Evolutionary conservation across 768 basidiomycete species (phyloP), one percentile per base, ranked within the genome.

Genomic region (Russula sp.): DNA sequence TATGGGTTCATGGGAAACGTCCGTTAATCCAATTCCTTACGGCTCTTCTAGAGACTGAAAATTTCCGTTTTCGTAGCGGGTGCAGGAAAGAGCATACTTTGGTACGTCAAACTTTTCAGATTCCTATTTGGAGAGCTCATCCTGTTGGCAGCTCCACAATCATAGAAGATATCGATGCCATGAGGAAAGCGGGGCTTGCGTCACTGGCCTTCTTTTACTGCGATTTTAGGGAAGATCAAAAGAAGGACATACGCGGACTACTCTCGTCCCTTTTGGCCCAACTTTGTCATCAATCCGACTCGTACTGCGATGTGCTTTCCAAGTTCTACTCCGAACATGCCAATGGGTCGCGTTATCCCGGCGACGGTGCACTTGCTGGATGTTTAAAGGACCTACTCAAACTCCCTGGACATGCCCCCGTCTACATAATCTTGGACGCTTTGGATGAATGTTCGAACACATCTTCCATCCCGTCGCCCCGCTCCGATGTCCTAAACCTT

Each of bases 1-100:
- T 49, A 14, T 49, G 49, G 49, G 24, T 49, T 49, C 13, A 49
- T 49, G 49, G 49, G 14, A 49, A 49, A 49, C 49, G 49, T 49
- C 13, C 14, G 49, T 26, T 11, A 22, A 22, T 2, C 7, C 22
- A 4, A 6, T 49, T 24, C 34, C 10, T 5, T 14, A 26, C 6
- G 24, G 10, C 24, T 49, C 13, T 49, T 16, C 14, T 14, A 26
- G 4, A 26, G 24, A 16, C 16, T 46, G n/a, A 46, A 26, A 26
- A 0, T 5, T 16, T 38, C 11, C 8, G 3, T 49, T 49, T 49
- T 34, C 14, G 24, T 49, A 49, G 49, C 44, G 44, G 44, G 44
- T n/a, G 44, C 44, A 7, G 44, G 44, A 10, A 46, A 46, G 20
- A 46, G 44, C 18, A 5, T 46, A 5, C 8, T 46, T n/a, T 46